Conservation (phyloP, 345 rosid genomes). For the Cardamine resedifolia region DNA sequence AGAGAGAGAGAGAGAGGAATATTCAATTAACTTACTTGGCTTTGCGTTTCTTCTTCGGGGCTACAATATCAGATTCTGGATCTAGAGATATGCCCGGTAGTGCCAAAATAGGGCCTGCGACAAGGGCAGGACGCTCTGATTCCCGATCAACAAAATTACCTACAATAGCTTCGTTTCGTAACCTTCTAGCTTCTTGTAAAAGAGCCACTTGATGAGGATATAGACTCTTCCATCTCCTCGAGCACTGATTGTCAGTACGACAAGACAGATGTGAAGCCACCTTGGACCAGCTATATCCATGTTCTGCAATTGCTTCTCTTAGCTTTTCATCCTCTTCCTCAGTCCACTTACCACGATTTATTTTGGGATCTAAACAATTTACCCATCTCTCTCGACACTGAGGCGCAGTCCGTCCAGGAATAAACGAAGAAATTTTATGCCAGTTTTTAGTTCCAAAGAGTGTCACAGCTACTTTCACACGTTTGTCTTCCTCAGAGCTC, state of each 20-base stretch:
- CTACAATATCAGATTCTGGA: constrained; percentile 38
- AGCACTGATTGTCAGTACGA: constrained; percentile 86
- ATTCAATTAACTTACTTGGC: constrained; percentile 47
- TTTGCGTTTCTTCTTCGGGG: constrained; percentile 44
- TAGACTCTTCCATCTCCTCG: constrained; percentile 83
- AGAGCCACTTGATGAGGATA: constrained; percentile 65
- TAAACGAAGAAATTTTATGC: constrained; percentile 73
- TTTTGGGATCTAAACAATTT: constrained; percentile 72
- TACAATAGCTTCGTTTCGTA: constrained; percentile 49
- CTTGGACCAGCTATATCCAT: constrained; percentile 72
- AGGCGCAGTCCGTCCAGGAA: constrained; percentile 73
- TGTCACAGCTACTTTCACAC: constrained; percentile 70
- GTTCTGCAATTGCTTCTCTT: constrained; percentile 59
- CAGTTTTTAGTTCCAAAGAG: constrained; percentile 86
- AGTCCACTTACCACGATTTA: constrained; percentile 64
- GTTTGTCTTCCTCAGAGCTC: constrained; percentile 64
- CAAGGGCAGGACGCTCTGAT: constrained; percentile 72
- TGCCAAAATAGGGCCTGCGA: constrained; percentile 55
- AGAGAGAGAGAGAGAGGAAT: too few species aligned
- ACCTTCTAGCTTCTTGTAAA: constrained; percentile 57
- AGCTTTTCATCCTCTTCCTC: constrained; percentile 73
- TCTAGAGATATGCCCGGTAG: constrained; percentile 30
- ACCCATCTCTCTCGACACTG: constrained; percentile 97
- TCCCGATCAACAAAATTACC: constrained; percentile 91
- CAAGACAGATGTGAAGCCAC: constrained; percentile 58